Percentiles rank a stretch among this genome's conserved stretches.
phyloP scores from a whole-genome alignment of 2,329 filamentous ascomycete genomes.

The Talaromyces sp. region DNA sequence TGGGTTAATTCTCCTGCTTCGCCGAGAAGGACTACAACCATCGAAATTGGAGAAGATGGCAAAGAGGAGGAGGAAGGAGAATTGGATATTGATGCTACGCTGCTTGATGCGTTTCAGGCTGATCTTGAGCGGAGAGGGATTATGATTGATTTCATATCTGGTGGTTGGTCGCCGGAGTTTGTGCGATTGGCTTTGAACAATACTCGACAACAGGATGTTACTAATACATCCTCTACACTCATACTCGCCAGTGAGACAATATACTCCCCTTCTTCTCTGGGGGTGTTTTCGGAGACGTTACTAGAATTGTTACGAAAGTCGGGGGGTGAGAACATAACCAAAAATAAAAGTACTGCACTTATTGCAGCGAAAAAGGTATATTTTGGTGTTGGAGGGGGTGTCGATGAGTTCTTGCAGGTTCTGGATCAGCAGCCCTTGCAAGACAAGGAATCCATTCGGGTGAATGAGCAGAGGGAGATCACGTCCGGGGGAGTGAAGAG shows the following conservation, averaged over 20 bases:
- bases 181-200: slow-evolving; percentile 41
- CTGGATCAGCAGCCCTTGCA: slow-evolving; percentile 24
- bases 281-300: slow-evolving; percentile 55
- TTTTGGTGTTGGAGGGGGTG: slow-evolving; percentile 64
- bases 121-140: slow-evolving; percentile 45
- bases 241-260: slow-evolving; percentile 64
- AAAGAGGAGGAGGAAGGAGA: slow-evolving; percentile 24
- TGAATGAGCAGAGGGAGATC: slow-evolving; percentile 35
- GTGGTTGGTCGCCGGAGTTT: slow-evolving; percentile 54
- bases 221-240: slow-evolving; percentile 26
- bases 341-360: slow-evolving; percentile 45
- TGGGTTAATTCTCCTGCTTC: slow-evolving; percentile 22
- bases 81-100: slow-evolving; percentile 50
- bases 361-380: slow-evolving; percentile 64
- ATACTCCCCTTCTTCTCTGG: slow-evolving; percentile 56
- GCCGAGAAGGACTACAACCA: slow-evolving; percentile 11
- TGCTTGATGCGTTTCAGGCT: slow-evolving; percentile 46
- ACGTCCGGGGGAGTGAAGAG: slow-evolving; percentile 45
- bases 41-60: neutral
- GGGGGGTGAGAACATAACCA: slow-evolving; percentile 14
- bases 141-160: slow-evolving; percentile 56
- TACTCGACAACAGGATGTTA: neutral
- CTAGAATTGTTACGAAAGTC: slow-evolving; percentile 47
- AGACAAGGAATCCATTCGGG: slow-evolving; percentile 25
- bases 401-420: slow-evolving; percentile 54